Percentiles rank a stretch among this genome's conserved stretches.
phyloP scores from a whole-genome alignment of 164 flowering plant species.

The Piper longum region DNA sequence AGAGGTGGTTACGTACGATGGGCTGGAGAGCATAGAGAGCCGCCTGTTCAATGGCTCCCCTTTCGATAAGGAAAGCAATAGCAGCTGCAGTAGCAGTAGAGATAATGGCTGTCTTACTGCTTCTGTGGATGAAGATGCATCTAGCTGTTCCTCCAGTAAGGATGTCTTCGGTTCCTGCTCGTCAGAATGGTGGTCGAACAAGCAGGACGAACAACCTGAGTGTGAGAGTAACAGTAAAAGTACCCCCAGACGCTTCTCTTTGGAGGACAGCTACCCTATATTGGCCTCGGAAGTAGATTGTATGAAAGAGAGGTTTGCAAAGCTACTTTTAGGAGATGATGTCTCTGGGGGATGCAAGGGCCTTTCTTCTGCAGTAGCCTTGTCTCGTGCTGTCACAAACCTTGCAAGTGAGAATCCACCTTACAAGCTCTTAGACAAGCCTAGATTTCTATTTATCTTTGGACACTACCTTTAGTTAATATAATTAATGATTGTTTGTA shows the following conservation, averaged over 20 bases:
- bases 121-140: conserved; percentile 58
- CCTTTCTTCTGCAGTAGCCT: conserved; percentile 52
- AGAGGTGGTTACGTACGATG: conserved; percentile 75
- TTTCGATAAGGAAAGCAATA: conserved; percentile 47
- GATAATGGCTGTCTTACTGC: conserved; percentile 49
- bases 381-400: conserved; percentile 76
- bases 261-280: conserved; percentile 21
- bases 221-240: conserved; percentile 35
- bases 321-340: conserved; percentile 83
- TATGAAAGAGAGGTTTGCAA: conserved; percentile 81
- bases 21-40: conserved; percentile 82
- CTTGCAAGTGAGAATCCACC: conserved; percentile 43
- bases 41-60: conserved; percentile 46
- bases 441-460: too few species aligned
- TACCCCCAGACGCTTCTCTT: conserved; percentile 20
- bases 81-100: conserved; percentile 36
- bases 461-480: neutral
- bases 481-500: neutral
- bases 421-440: neutral
- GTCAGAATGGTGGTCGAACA: conserved; percentile 40
- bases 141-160: conserved; percentile 77
- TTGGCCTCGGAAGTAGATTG: conserved; percentile 46
- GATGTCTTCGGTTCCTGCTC: conserved; percentile 70
- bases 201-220: conserved; percentile 44
- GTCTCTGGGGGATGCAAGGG: conserved; percentile 71